These are phyloP conservation scores for Pythium chondricola DNA, from an alignment of 352 stramenopile species.

Conservation along the genomic window DNA sequence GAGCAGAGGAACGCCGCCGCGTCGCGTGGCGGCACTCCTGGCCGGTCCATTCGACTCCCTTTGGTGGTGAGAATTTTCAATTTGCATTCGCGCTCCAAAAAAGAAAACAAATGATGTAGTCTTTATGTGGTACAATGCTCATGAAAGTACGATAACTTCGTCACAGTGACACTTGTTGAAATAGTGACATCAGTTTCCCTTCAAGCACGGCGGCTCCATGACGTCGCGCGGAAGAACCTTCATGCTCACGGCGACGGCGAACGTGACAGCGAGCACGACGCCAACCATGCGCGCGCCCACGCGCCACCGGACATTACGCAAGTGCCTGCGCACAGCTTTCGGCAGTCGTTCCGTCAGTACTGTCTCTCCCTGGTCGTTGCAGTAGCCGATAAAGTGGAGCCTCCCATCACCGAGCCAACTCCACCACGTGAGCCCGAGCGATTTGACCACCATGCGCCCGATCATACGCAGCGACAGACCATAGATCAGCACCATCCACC, in stretches of 20 bases:
- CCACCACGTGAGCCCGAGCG: constrained; percentile 43
- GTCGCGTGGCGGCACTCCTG: background rate
- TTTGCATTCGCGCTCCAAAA: too few relatives aligned
- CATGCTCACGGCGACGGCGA: constrained; percentile 4
- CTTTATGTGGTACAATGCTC: too few relatives aligned
- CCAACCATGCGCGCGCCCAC: constrained; percentile 28
- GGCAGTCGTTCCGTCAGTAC: constrained; percentile 24
- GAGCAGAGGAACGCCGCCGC: constrained; percentile 57
- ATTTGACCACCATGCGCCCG: constrained; percentile 39
- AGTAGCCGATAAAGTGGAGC: constrained; percentile 52
- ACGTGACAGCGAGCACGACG: constrained; percentile 16
- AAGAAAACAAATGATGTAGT: too few relatives aligned
- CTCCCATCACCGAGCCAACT: constrained; percentile 43
- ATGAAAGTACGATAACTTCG: too few relatives aligned
- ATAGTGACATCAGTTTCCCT: too few relatives aligned
- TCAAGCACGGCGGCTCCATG: too few relatives aligned
- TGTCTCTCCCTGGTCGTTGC: constrained; percentile 41
- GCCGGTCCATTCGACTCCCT: background rate
- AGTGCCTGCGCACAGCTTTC: constrained; percentile 27
- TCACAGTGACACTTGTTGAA: too few relatives aligned
- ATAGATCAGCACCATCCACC: constrained; percentile 56
- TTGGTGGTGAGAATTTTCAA: too few relatives aligned
- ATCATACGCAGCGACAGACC: constrained; percentile 37
- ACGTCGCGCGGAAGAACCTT: constrained; percentile 1
- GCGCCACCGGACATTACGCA: constrained; percentile 38